Base-by-base conservation (phyloP, 176 grass and related monocot genomes). In the Hsuehochloa calcarea region DNA sequence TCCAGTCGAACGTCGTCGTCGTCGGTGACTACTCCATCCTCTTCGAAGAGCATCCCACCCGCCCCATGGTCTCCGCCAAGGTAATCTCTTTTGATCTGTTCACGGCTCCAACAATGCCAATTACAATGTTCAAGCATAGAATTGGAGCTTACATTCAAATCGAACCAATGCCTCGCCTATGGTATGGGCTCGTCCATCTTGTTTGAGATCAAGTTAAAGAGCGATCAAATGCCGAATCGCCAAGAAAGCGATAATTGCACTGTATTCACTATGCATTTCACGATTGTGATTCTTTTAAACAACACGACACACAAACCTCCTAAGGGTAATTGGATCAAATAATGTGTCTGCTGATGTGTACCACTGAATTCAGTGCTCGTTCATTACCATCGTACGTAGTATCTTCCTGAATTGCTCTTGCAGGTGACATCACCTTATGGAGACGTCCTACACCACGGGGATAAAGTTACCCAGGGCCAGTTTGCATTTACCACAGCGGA, bases 401-500 rank as follows among this genome's bases (percentile, higher is more conserved):
- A 52, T 63, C 19, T 49, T 70, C 29, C 5, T 79, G 6, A 16
- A 58, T 83, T 58, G 20, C 61, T 72, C 31, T 10, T 80, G 59
- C 84, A 91, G 87, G 87, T 94, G 62, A 89, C 89, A 65, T 91
- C 89, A 31, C 92, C 92, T 43, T 82, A 78, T 23, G 84, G 87
- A n/a, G 43, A 91, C 55, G 66, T 62, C 22, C 22, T 94, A 35
- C 80, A 92, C 55, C 75, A 45, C 20, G 43, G 52, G 39, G 88
- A 92, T 13, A 79, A 74, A 27, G 84, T 92, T 55, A 82, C 46
- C 4, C 8, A 85, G 41, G 87, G 87, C 19, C 76, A 90, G 47
- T 90, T 94, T 72, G 85, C 93, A 44, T 88, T 94, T 34, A 92
- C 85, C 65, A 88, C 90, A 67, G 72, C n/a, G 15, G 85, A 94